Conservation (phyloP, 2,329 filamentous ascomycete species). For the Colletotrichum viniferum region DNA sequence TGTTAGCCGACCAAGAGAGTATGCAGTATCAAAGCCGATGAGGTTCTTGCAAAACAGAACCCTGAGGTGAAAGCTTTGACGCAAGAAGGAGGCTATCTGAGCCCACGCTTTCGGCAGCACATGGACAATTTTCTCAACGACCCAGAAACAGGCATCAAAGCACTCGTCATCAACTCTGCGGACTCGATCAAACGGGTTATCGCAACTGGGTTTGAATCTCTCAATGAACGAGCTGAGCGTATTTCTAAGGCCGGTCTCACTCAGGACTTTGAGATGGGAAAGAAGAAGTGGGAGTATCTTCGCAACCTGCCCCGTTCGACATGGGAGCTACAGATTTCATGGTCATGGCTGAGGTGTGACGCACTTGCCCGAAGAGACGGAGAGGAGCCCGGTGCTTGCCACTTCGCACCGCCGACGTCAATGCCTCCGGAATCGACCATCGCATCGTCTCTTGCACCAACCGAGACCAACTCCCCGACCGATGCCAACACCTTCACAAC, state of each 20-base stretch:
- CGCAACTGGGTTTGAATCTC: accelerated
- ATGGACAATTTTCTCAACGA: neutral
- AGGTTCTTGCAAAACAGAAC: neutral
- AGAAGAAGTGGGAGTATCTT: neutral
- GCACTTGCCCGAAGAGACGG: neutral
- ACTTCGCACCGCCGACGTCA: neutral
- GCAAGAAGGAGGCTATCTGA: neutral
- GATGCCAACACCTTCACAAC: neutral
- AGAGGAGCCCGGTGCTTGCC: accelerated
- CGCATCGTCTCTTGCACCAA: neutral
- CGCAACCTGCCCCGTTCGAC: neutral
- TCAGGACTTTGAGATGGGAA: neutral
- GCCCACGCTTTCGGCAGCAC: neutral
- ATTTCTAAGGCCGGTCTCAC: neutral
- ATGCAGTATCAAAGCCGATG: neutral
- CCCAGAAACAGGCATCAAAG: neutral
- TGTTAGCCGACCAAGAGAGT: neutral
- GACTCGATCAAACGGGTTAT: accelerated
- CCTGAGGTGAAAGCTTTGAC: neutral
- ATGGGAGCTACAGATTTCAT: neutral
- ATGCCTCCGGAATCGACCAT: neutral
- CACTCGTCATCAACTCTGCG: neutral
- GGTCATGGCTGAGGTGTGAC: neutral
- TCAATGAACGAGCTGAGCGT: neutral
- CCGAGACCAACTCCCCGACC: neutral